These are phyloP conservation scores for Papilionanthe hybrid DNA, from an alignment of 116 monocot species.

Conservation along the genomic window DNA sequence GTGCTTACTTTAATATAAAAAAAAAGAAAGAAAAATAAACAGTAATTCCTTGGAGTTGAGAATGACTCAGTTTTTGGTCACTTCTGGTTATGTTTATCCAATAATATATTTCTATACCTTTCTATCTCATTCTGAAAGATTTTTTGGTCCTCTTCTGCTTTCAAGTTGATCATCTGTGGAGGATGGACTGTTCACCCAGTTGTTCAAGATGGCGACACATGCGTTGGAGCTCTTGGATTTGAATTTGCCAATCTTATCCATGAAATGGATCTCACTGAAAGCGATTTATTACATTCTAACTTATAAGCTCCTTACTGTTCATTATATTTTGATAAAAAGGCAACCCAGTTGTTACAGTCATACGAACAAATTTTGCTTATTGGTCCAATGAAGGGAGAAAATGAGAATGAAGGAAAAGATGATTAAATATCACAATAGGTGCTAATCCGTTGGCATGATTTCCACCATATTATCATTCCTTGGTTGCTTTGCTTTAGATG, in stretches of 20 bases:
- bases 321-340: neutral
- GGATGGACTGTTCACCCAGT: neutral
- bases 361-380: neutral
- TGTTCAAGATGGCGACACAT: constrained; percentile 6
- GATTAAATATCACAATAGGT: neutral
- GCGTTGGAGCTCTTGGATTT: neutral
- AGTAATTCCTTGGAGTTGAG: too few species aligned
- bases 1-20: too few species aligned
- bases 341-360: neutral
- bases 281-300: neutral
- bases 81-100: too few species aligned
- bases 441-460: neutral
- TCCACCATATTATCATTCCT: neutral
- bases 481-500: neutral
- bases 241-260: neutral
- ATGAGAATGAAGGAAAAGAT: constrained; percentile 1
- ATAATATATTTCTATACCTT: too few species aligned
- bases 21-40: too few species aligned
- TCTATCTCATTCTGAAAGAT: too few species aligned
- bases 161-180: neutral
- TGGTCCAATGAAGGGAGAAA: neutral
- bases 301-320: neutral
- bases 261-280: neutral
- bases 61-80: too few species aligned
- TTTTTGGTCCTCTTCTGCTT: too few species aligned